Base-by-base conservation (phyloP, 78 protist species). In the Dictyostelium firmibasis region DNA sequence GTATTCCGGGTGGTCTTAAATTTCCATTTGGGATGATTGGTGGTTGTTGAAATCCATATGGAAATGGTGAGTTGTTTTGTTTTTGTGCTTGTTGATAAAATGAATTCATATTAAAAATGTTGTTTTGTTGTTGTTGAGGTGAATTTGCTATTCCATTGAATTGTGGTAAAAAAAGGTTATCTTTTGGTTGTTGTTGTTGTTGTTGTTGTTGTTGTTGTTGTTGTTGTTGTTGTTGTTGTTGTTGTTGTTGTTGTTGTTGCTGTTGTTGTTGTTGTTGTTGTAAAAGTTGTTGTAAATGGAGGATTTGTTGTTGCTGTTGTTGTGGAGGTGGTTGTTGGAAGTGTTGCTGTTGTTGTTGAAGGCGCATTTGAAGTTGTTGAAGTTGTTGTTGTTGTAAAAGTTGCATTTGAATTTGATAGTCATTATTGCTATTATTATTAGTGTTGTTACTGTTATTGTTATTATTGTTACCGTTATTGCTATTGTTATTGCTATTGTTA, bases 341-440 rank as follows among this genome's bases (percentile, higher is more conserved):
- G 20, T 44, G 86, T 35, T 57, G 74, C 33, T 44, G 85, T 81
- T 81, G 85, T 81, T 81, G 85, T 57, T 81, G 70, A 29, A 50
- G 85, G 10, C 62, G 85, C 23, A 29, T 67, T 81, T 53, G 72
- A 27, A 50, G 85, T 53, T 81, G 85, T 38, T 75, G 44, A 13
- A 31, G 44, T 75, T 75, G 81, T 75, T 35, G 50, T 75, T 75
- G 44, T 75, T 75, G 81, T 38, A 20, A 23, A 75, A 20, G 50
- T 75, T 31, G 79, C 50, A 33, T 18, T 75, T 75, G 81, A 31
- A 75, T 36, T 75, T 25, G 36, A 7, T 31, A 20, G 16, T 75
- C 38, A 25, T 43, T 33, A 13, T 38, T 78, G 11, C 47, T 44
- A 8, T 78, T 75, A 23, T 75, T 75, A 27, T 69, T 69, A 8